Base-by-base conservation (phyloP, 129 eudicot genomes). In the Escallonia herrerae region DNA sequence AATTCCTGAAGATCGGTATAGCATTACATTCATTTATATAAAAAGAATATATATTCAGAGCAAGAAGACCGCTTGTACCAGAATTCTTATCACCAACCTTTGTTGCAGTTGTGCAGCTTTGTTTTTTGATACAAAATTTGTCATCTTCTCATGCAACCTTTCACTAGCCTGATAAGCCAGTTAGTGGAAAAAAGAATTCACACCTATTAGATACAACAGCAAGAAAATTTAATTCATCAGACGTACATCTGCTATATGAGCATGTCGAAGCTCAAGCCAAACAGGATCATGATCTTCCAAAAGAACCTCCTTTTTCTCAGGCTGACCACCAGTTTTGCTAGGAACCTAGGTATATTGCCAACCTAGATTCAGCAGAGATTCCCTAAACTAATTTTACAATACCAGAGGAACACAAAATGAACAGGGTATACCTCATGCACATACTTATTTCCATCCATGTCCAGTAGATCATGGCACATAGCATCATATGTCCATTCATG, bases 401-500 rank as follows among this genome's bases (percentile, higher is more conserved):
- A 43, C 12, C 14, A 49, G 39, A 7, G 40, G 61, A 43, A 59
- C 42, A 65, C 42, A 6, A 62, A 56, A 60, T 13, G 22, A 22
- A 38, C 45, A 33, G 43, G 54, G 59, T 54, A 53, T 80, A 94
- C 99, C 99, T 94, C 97, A 48, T 82, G 66, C 37, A 73, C 80
- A 72, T 83, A 94, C 82, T 89, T 94, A 80, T 94, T 94, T 70
- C 99, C 99, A 15, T 86, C 87, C 93, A 94, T 74, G 1, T 84
- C 95, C 69, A 94, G 72, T 67, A 94, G 78, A 77, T 94, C 99
- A 76, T 94, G 99, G 65, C 97, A 89, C 99, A 94, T 94, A 43
- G 99, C 96, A 80, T 94, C 99, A 62, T 94, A 94, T 54, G 96
- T 89, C 99, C 99, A 94, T 70, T 94, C 99, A 63, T 94, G 99